phyloP scores from a whole-genome alignment of 2,329 filamentous ascomycete genomes.

The Pseudogymnoascus sp. region DNA sequence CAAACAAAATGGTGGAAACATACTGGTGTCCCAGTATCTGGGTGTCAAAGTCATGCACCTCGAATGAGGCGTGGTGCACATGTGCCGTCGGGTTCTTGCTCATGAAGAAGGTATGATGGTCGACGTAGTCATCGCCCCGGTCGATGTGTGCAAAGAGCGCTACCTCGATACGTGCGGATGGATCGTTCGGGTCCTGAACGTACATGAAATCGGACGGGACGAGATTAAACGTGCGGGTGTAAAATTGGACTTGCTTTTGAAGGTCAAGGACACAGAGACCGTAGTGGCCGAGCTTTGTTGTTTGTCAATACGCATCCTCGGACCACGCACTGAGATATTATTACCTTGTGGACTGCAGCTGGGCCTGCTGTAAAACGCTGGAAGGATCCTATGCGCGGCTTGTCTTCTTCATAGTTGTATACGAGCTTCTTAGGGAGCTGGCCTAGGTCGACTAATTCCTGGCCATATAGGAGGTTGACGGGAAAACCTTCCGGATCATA shows the following conservation, averaged over 20 bases:
- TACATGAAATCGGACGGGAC: constrained; percentile 37
- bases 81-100: constrained; percentile 26
- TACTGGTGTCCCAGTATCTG: constrained; percentile 55
- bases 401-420: constrained; percentile 41
- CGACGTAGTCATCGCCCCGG: constrained; percentile 39
- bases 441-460: constrained; percentile 34
- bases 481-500: constrained; percentile 48
- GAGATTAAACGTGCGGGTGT: constrained; percentile 43
- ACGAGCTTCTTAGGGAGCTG: constrained; percentile 35
- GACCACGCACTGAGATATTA: no score
- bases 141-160: constrained; percentile 48
- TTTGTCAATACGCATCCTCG: no score
- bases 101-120: constrained; percentile 51
- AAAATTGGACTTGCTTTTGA: constrained; percentile 42
- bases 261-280: constrained; percentile 47
- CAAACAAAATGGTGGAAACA: background rate
- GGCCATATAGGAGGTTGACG: constrained; percentile 50
- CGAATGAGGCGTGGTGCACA: constrained; percentile 58
- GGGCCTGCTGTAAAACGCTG: constrained; percentile 45
- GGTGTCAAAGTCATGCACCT: constrained; percentile 64
- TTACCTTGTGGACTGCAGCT: constrained; percentile 37
- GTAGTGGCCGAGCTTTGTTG: constrained; percentile 42
- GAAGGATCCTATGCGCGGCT: constrained; percentile 43
- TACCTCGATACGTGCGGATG: constrained; percentile 29
- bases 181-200: background rate